Evolutionary conservation across 2,329 filamentous ascomycete genomes (phyloP), one percentile per base, ranked within the genome.

Genomic region (Fusarium musae): DNA sequence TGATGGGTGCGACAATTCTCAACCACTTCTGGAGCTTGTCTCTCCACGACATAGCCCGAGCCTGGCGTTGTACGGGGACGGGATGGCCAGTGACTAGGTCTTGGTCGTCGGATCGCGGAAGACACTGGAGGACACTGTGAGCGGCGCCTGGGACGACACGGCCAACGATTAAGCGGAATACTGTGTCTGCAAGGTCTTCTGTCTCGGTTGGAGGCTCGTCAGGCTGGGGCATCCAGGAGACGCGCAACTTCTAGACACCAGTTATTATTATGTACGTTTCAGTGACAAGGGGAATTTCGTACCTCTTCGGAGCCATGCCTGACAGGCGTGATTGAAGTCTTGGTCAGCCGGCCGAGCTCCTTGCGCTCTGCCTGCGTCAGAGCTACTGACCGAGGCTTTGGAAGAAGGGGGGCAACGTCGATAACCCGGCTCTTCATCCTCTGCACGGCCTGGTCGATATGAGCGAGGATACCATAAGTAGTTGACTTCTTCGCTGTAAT

Each of bases 141-240:
- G n/a, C 34, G 16, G 57, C 47, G 32, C 52, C 56, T 3, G 63
- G 47, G 19, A 54, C 37, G 23, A 67, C 60, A n/a, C 52, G 70
- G 17, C 80, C 81, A 39, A 83, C 76, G 6, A 89, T 75, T 8
- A 88, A 81, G 36, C 87, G 85, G 52, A 83, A 77, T 21, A 87
- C 85, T 19, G 84, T 78, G 46, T 89, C 85, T 39, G 80, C 80
- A 3, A 80, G 75, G 59, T 83, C 80, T 74, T 88, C 85, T 10
- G 82, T 76, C 19, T 52, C 23, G 19, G 49, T 11, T 46, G 47
- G 11, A 16, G 40, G 40, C n/a, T 82, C 69, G 39, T 44, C 28
- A 44, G 58, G 57, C n/a, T 81, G 63, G 15, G 82, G 77, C 15
- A 87, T 78, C 86, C 86, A 88, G 10, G 82, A 83, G 16, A 88